Base-by-base conservation (phyloP, 352 stramenopile species). In the Pythium sp. region DNA sequence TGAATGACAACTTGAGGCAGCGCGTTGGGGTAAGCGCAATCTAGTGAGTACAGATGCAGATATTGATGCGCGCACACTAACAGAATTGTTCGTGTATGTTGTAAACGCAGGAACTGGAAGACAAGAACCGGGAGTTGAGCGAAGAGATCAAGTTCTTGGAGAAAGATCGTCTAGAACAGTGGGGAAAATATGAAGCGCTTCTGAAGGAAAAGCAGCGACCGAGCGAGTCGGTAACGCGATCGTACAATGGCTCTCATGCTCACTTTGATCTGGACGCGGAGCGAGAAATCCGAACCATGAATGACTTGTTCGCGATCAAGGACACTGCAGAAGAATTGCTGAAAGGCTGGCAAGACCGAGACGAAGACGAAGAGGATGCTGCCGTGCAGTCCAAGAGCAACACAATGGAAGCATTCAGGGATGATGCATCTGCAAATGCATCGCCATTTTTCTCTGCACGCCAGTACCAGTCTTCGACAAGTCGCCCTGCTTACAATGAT, bases 121-220 rank as follows among this genome's bases (percentile, higher is more conserved):
- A 79, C 14, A 88, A 89, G 62, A 93, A 92, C 53, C 81, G 73
- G 18, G 87, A 93, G 55, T 60, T 92, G 18, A 72, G 70, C 6
- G 79, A 93, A 62, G 82, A 96, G 68, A 76, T 95, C 67, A 91
- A 84, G 61, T 94, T 93, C 28, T 46, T 96, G 3, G 84, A 95
- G 68, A 85, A 77, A 63, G 82, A 92, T 58, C 79, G 87, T 1
- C 69, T 95, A 32, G 78, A 88, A 28, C 84, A 94, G 60, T 94
- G 86, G 86, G 79, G 79, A 32, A 90, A 87, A 46, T 84, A 90
- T 57, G 82, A 91, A 54, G 59, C 72, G 3, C 57, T 86, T 30
- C 8, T 87, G 30, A 86, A 90, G 56, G 76, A 89, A 43, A 76
- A 73, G 4, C 73, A 85, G 36, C 58, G 51, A 32, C 36, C 36